phyloP scores from a whole-genome alignment of 2,329 filamentous ascomycete species.

The Teratosphaeriaceae sp. region DNA sequence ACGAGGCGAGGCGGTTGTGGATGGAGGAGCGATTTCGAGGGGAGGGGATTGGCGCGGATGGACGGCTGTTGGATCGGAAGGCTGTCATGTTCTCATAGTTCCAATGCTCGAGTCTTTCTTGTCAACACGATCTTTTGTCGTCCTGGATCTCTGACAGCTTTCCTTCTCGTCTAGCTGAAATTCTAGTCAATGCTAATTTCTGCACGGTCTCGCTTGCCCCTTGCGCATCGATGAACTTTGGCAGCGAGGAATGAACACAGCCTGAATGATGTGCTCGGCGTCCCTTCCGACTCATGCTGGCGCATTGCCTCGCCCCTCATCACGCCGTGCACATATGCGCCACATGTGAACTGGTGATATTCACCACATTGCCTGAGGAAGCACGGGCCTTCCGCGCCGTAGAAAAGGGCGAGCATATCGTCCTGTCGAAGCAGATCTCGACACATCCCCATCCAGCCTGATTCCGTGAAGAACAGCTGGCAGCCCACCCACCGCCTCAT shows the following conservation, averaged over 20 bases:
- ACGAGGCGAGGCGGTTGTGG: constrained; percentile 80
- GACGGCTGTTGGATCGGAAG: constrained; percentile 82
- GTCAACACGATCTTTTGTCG: not conserved
- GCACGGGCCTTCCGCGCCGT: not conserved
- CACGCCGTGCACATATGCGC: constrained; percentile 1
- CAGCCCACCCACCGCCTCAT: not conserved
- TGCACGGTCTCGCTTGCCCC: no score
- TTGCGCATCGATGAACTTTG: no score
- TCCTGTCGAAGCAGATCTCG: not conserved
- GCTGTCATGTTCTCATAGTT: constrained; percentile 79
- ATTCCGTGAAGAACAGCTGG: not conserved
- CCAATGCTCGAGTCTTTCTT: not conserved
- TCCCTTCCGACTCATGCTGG: not conserved
- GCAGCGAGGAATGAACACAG: no score
- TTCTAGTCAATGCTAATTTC: no score
- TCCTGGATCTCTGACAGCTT: not conserved
- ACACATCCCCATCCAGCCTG: not conserved
- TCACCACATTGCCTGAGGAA: not conserved
- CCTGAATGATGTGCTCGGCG: not conserved
- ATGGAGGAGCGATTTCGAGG: constrained; percentile 81
- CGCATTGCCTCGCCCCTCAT: constrained; percentile 1
- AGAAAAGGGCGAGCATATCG: not conserved
- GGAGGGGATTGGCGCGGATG: constrained; percentile 84
- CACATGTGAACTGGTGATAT: not conserved
- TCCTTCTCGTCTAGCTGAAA: not conserved